phyloP scores from a whole-genome alignment of 495 filamentous ascomycete species.

The Echria macrotheca region DNA sequence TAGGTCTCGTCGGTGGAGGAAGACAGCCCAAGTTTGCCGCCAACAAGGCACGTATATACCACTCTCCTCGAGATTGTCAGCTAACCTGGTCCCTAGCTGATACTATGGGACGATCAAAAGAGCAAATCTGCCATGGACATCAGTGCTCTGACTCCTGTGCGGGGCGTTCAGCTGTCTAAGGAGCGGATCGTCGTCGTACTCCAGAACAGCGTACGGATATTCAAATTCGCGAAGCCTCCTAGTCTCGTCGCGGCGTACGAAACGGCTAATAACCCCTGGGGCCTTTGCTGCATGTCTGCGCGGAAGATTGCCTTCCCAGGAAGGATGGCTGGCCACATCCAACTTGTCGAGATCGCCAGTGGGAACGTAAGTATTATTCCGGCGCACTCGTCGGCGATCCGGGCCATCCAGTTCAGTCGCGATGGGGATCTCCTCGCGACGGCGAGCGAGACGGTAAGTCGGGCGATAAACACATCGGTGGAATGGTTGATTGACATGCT shows the following conservation, averaged over 20 bases:
- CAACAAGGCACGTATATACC: constrained; percentile 62
- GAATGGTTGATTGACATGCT: no score
- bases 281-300: constrained; percentile 71
- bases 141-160: constrained; percentile 55
- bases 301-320: constrained; percentile 77
- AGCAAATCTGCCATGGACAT: constrained; percentile 62
- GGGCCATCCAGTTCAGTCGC: constrained; percentile 72
- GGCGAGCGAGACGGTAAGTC: constrained; percentile 73
- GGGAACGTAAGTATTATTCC: constrained; percentile 92
- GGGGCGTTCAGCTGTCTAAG: constrained; percentile 71
- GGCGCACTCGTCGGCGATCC: constrained; percentile 73
- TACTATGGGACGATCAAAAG: constrained; percentile 89
- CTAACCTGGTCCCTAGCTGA: constrained; percentile 44
- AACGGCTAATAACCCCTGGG: constrained; percentile 80
- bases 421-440: constrained; percentile 83
- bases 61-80: constrained; percentile 4
- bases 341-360: constrained; percentile 74
- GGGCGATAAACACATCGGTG: no score
- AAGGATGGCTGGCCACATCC: constrained; percentile 81
- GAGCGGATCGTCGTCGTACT: constrained; percentile 76
- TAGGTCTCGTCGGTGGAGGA: constrained; percentile 88
- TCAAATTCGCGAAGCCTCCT: constrained; percentile 70
- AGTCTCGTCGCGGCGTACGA: constrained; percentile 70
- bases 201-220: constrained; percentile 76
- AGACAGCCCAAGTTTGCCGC: constrained; percentile 77